Evolutionary conservation across 2,329 filamentous ascomycete species (phyloP).

Genomic region (Akanthomyces muscarius): DNA sequence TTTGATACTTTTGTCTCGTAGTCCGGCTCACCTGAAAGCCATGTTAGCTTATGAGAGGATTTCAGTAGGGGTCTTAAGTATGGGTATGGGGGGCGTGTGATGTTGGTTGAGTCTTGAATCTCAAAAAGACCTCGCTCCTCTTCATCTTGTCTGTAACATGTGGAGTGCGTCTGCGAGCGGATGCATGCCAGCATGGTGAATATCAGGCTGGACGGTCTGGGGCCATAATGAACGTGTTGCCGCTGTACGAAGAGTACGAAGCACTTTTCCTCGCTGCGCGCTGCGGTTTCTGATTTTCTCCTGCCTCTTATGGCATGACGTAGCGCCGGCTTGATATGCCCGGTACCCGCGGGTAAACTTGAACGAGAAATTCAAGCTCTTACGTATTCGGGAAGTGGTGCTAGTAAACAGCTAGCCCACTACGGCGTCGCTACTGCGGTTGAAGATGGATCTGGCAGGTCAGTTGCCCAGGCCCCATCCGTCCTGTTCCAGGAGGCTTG

Average conservation of each 20-base stretch:
- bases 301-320: not conserved
- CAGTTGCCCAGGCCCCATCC: not conserved
- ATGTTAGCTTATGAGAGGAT: not conserved
- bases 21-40: not conserved
- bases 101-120: conserved; percentile 1
- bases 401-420: not conserved
- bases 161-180: not conserved
- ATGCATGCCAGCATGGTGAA: not conserved
- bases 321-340: not conserved
- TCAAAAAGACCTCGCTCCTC: not conserved
- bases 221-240: not conserved
- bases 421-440: not conserved
- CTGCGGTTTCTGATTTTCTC: not conserved
- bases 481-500: not conserved
- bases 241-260: not conserved
- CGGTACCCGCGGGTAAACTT: not conserved
- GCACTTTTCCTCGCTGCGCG: not conserved
- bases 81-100: not conserved
- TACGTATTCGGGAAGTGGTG: not conserved
- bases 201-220: not conserved
- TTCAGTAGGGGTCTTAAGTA: not conserved
- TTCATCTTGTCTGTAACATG: conserved; percentile 9
- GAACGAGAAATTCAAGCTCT: not conserved
- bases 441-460: conserved; percentile 15
- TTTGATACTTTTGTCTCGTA: not conserved